Evolutionary conservation across 2,329 filamentous ascomycete species (phyloP).

Genomic region (Xylariaceae sp.): DNA sequence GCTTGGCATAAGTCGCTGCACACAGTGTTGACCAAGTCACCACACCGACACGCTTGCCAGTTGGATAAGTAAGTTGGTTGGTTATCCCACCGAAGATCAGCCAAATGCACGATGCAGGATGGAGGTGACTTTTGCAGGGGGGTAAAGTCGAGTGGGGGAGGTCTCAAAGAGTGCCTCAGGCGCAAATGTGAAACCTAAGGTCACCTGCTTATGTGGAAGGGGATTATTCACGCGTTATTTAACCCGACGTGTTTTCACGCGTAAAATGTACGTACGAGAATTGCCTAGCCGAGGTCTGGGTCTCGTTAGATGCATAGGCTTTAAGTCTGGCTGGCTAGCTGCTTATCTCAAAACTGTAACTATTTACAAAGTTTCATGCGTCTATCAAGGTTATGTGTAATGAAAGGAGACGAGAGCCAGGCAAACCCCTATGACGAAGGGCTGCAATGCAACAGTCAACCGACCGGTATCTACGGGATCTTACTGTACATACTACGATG

Average conservation of each 20-base stretch:
- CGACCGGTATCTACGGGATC: too few species aligned
- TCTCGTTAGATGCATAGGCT: background rate
- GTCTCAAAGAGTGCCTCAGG: background rate
- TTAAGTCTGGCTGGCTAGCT: background rate
- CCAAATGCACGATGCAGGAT: slow-evolving; percentile 8
- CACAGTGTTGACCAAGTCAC: background rate
- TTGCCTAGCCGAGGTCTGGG: background rate
- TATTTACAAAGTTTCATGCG: background rate
- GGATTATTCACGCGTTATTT: background rate
- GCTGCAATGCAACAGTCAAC: too few species aligned
- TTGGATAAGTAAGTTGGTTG: background rate
- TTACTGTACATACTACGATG: background rate
- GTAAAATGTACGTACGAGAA: background rate
- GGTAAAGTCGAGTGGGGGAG: background rate
- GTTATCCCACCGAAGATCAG: slow-evolving; percentile 4
- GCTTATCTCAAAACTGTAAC: background rate
- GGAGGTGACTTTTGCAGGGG: slow-evolving; percentile 9
- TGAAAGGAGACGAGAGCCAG: background rate
- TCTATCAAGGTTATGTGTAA: background rate
- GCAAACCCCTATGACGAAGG: background rate
- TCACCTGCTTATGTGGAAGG: background rate
- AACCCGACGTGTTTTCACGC: background rate
- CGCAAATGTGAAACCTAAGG: background rate
- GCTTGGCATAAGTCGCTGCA: background rate
- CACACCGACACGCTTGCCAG: slow-evolving; percentile 9